A percentile compares a stretch with the other conserved stretches of the same genome.
These are phyloP conservation scores for Cladorrhinum sp. DNA, from an alignment of 2,329 filamentous ascomycete genomes.

Conservation along the genomic window DNA sequence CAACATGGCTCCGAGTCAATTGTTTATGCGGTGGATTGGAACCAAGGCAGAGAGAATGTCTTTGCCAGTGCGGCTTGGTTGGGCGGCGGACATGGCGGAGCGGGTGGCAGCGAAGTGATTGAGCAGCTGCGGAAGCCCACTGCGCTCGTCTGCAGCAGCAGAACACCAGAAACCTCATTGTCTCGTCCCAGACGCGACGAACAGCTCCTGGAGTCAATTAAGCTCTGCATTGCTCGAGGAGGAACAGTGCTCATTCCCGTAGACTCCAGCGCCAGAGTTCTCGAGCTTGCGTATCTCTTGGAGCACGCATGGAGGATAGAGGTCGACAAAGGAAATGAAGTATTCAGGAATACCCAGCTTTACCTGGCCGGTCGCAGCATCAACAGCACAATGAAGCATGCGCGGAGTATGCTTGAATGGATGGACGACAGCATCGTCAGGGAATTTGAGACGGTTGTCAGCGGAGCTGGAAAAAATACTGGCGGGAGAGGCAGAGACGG, in stretches of 20 bases:
- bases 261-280: constrained; percentile 89
- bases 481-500: constrained; percentile 37
- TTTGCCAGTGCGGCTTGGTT: constrained; percentile 92
- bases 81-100: constrained; percentile 63
- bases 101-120: constrained; percentile 82
- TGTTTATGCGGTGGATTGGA: constrained; percentile 97
- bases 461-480: constrained; percentile 44
- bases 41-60: constrained; percentile 94
- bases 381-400: constrained; percentile 83
- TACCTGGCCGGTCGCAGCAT: constrained; percentile 86
- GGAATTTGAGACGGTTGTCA: constrained; percentile 75
- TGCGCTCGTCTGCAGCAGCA: constrained; percentile 86
- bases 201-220: constrained; percentile 77
- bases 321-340: constrained; percentile 48
- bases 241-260: constrained; percentile 92
- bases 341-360: constrained; percentile 56
- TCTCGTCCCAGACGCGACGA: constrained; percentile 81
- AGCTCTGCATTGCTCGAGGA: constrained; percentile 70
- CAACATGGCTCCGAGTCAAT: constrained; percentile 96
- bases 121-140: constrained; percentile 92
- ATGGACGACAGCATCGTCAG: constrained; percentile 95
- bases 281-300: constrained; percentile 87
- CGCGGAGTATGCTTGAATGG: constrained; percentile 96
- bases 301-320: constrained; percentile 86
- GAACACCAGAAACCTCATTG: constrained; percentile 63